These are phyloP conservation scores for Colletotrichum siamense DNA, from an alignment of 2,329 filamentous ascomycete genomes.

Conservation along the genomic window DNA sequence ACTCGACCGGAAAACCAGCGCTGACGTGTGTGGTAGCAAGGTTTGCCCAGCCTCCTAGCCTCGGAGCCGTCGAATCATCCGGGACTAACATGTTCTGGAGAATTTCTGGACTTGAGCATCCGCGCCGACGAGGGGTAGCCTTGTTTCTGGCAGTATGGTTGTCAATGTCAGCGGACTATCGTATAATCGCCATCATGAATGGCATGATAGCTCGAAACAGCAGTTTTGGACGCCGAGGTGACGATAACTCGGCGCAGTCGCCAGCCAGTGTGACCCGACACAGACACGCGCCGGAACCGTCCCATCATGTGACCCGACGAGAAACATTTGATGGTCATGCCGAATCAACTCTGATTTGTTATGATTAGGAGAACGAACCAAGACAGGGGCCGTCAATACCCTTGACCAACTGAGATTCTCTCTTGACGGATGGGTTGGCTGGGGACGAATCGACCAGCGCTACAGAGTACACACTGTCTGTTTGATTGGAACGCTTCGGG, in stretches of 20 bases:
- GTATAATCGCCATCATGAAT: conserved; percentile 9
- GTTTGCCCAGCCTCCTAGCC: background rate
- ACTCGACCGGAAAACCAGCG: conserved; percentile 1
- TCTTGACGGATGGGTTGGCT: background rate
- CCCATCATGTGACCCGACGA: background rate
- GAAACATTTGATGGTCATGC: background rate
- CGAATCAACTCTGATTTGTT: background rate
- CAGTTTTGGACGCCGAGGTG: background rate
- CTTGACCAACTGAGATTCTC: background rate
- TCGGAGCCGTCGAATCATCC: background rate
- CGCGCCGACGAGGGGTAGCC: background rate
- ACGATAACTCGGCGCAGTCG: background rate
- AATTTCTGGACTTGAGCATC: conserved; percentile 5
- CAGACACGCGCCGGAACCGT: background rate
- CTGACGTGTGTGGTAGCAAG: background rate
- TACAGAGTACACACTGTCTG: background rate
- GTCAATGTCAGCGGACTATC: background rate
- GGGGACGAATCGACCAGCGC: background rate
- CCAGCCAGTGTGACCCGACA: background rate
- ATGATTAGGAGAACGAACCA: background rate
- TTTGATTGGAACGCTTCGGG: conserved; percentile 16
- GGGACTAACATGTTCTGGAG: conserved; percentile 1
- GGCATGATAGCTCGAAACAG: conserved; percentile 19
- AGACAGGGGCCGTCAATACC: background rate
- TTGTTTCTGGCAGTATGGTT: background rate